phyloP scores from a whole-genome alignment of 208 protist species.

The Leishmania braziliensis region DNA sequence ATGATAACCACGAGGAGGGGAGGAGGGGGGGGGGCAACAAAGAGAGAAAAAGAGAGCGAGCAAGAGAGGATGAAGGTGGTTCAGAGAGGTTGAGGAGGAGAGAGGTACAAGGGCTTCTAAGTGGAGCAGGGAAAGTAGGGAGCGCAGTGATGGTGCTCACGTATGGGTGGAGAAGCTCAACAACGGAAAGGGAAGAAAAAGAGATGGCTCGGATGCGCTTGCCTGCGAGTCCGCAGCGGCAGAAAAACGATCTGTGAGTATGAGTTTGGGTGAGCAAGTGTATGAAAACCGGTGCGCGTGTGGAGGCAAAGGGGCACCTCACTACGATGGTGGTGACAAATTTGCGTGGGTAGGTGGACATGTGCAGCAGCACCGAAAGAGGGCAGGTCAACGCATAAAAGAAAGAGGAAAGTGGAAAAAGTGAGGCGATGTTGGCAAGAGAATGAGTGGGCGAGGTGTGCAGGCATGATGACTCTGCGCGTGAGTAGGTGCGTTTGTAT shows the following conservation, averaged over 20 bases:
- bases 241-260: background rate
- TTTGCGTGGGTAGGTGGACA: background rate
- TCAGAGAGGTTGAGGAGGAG: background rate
- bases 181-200: background rate
- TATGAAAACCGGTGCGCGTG: background rate
- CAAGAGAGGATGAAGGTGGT: background rate
- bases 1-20: background rate
- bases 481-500: background rate
- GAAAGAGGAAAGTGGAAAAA: background rate
- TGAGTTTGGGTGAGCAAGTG: background rate
- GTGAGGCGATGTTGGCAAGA: background rate
- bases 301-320: background rate
- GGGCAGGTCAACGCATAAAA: background rate
- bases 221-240: too few species aligned
- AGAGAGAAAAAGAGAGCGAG: background rate
- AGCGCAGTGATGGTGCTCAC: background rate
- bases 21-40: too few species aligned
- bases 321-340: background rate
- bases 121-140: background rate
- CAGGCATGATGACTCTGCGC: background rate
- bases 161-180: background rate
- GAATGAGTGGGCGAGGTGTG: background rate
- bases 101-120: background rate
- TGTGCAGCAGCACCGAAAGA: background rate
- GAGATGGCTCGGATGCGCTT: background rate